Conservation (phyloP, 1,284 basidiomycete species). For the Marasmius sp. region DNA sequence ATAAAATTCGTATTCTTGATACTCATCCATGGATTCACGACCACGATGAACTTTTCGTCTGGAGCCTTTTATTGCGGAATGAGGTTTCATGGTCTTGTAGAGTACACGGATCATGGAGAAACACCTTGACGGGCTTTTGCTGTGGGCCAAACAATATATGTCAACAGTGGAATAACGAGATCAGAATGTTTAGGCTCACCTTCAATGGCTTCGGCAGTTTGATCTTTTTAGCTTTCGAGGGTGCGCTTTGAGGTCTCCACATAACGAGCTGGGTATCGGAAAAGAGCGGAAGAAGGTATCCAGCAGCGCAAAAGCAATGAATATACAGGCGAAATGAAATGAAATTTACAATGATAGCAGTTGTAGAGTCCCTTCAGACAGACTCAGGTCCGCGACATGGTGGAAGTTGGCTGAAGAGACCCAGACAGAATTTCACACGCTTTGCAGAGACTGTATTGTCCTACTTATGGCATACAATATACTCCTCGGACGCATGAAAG, state of each 20-base stretch:
- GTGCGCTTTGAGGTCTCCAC: neutral
- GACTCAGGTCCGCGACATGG: neutral
- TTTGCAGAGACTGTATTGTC: no score
- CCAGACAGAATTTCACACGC: neutral
- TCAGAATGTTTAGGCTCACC: neutral
- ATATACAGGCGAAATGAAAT: neutral
- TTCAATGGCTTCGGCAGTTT: neutral
- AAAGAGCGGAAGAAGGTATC: neutral
- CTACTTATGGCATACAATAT: no score
- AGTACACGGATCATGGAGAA: no score
- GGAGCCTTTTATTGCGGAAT: neutral
- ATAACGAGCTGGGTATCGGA: neutral
- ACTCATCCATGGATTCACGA: neutral
- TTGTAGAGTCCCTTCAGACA: conserved; percentile 1
- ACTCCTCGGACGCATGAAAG: no score
- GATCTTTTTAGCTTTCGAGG: neutral
- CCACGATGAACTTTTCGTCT: neutral
- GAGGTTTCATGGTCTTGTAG: neutral
- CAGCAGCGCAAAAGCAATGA: neutral
- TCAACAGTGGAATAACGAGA: neutral
- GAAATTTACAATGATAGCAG: neutral
- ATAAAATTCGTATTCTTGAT: neutral
- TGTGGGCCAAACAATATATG: neutral
- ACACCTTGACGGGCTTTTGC: neutral
- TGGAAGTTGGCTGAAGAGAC: neutral